These are phyloP conservation scores for Globisporangium heterothallicum DNA, from an alignment of 352 stramenopile genomes.

Conservation along the genomic window DNA sequence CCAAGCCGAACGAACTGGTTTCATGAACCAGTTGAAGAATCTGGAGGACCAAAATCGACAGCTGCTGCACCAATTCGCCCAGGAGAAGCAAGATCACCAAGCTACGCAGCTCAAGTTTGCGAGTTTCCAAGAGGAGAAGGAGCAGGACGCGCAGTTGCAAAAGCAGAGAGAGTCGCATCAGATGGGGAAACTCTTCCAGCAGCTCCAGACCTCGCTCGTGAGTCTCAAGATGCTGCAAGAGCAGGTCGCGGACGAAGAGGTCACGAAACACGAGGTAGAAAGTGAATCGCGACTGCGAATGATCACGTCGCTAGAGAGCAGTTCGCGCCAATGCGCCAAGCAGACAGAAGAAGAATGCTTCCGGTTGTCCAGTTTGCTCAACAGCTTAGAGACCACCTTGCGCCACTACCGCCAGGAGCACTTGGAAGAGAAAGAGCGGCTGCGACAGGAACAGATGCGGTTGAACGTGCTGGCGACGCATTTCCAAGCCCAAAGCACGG, in stretches of 20 bases:
- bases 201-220: slow-evolving; percentile 49
- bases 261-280: slow-evolving; percentile 34
- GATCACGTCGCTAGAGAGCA: slow-evolving; percentile 54
- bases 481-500: slow-evolving; percentile 56
- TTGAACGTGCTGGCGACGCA: slow-evolving; percentile 52
- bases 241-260: slow-evolving; percentile 34
- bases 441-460: slow-evolving; percentile 64
- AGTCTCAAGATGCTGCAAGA: slow-evolving; percentile 43
- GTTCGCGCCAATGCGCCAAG: slow-evolving; percentile 43
- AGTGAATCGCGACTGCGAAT: slow-evolving; percentile 50
- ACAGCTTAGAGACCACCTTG: slow-evolving; percentile 44
- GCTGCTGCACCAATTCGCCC: slow-evolving; percentile 15
- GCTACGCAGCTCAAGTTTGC: slow-evolving; percentile 22
- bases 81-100: slow-evolving; percentile 27
- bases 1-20: slow-evolving; percentile 20
- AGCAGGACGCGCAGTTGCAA: slow-evolving; percentile 33
- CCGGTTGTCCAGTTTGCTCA: slow-evolving; percentile 42
- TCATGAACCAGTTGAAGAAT: slow-evolving; percentile 20
- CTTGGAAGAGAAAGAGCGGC: slow-evolving; percentile 67
- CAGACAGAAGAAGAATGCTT: slow-evolving; percentile 58
- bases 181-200: slow-evolving; percentile 40
- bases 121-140: slow-evolving; percentile 26
- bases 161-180: slow-evolving; percentile 35
- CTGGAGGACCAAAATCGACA: slow-evolving; percentile 27
- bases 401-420: slow-evolving; percentile 48